These are phyloP conservation scores for Fusarium succisae DNA, from an alignment of 2,329 filamentous ascomycete genomes.

Conservation along the genomic window DNA sequence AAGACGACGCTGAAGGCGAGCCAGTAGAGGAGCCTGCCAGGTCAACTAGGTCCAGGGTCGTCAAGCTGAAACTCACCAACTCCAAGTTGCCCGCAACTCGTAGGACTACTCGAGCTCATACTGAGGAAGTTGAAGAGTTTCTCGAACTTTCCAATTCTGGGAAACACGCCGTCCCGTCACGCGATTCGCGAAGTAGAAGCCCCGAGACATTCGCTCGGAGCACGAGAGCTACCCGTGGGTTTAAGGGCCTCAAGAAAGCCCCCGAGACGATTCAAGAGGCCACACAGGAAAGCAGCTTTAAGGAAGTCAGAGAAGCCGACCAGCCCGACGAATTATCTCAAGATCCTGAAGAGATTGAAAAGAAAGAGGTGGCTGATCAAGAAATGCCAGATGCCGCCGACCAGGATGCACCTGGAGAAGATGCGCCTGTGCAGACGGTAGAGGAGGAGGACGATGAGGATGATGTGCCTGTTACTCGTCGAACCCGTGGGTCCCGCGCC, in stretches of 20 bases:
- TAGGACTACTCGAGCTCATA: conserved; percentile 62
- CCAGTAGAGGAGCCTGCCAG: conserved; percentile 29
- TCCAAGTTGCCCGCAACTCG: conserved; percentile 51
- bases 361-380: conserved; percentile 45
- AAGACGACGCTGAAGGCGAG: conserved; percentile 39
- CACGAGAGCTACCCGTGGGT: conserved; percentile 58
- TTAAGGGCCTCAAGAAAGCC: conserved; percentile 61
- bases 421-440: conserved; percentile 43
- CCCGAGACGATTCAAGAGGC: conserved; percentile 62
- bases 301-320: conserved; percentile 48
- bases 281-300: conserved; percentile 61
- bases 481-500: conserved; percentile 53
- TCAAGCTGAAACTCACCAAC: conserved; percentile 56
- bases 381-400: conserved; percentile 42
- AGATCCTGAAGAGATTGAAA: conserved; percentile 42
- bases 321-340: conserved; percentile 51
- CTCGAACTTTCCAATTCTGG: conserved; percentile 69
- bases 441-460: conserved; percentile 58
- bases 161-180: conserved; percentile 61
- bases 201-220: conserved; percentile 60
- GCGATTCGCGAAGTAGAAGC: conserved; percentile 63
- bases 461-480: conserved; percentile 59
- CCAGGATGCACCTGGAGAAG: conserved; percentile 45
- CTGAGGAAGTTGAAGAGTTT: conserved; percentile 64
- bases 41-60: conserved; percentile 50